These are phyloP conservation scores for Daphne laureola DNA, from an alignment of 441 rosid species.

Conservation along the genomic window DNA sequence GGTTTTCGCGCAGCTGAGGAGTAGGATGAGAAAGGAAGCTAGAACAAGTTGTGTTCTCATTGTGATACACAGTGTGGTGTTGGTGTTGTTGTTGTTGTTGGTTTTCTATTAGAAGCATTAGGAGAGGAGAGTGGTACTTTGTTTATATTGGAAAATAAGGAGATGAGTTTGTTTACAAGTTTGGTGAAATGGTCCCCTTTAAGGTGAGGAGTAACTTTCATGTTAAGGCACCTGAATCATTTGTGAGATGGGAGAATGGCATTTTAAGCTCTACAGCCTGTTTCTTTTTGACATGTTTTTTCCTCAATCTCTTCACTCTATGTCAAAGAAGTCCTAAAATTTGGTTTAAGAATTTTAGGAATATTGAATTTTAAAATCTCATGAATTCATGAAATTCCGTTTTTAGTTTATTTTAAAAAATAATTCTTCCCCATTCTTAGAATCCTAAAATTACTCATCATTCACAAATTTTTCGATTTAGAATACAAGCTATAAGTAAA, in stretches of 20 bases:
- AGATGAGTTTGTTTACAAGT: slow-evolving; percentile 17
- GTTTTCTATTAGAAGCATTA: background rate
- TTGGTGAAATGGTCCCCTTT: slow-evolving; percentile 31
- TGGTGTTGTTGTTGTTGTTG: background rate
- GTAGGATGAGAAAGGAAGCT: slow-evolving; percentile 16
- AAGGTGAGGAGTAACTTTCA: slow-evolving; percentile 23
- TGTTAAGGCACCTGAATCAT: slow-evolving; percentile 18
- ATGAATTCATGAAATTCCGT: too few species aligned
- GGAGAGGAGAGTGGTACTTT: background rate
- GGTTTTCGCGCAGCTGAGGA: slow-evolving; percentile 19
- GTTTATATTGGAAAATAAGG: slow-evolving; percentile 11
- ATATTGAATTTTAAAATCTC: too few species aligned
- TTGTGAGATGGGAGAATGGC: background rate
- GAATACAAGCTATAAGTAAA: too few species aligned
- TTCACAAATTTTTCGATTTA: too few species aligned
- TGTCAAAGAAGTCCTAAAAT: too few species aligned
- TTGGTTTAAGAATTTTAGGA: too few species aligned
- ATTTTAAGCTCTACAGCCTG: too few species aligned
- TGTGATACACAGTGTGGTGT: slow-evolving; percentile 19
- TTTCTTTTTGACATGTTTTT: too few species aligned
- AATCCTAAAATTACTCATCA: too few species aligned
- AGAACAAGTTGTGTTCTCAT: slow-evolving; percentile 28
- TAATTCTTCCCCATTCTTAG: too few species aligned
- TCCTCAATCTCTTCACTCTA: too few species aligned
- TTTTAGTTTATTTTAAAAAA: too few species aligned